Evolutionary conservation across 305 asterid genomes (phyloP).

Genomic region (Fraxinus nigra): DNA sequence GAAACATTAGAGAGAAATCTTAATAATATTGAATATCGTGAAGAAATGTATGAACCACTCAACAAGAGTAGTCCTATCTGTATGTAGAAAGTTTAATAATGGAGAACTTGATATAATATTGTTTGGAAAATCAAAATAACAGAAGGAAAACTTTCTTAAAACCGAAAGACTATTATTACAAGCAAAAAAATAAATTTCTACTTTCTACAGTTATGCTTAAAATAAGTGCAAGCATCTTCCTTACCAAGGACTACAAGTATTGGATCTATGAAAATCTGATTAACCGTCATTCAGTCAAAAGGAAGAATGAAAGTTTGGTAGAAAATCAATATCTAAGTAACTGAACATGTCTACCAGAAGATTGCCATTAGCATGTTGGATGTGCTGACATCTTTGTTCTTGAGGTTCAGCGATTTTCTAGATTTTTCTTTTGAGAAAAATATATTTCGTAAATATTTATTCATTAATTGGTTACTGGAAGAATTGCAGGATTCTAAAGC

Average conservation of each 20-base stretch:
- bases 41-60: not conserved
- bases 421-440: not conserved
- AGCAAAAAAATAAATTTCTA: not conserved
- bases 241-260: not conserved
- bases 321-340: slow-evolving; percentile 4
- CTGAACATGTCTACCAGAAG: not conserved
- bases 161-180: not conserved
- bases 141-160: not conserved
- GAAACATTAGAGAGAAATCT: not conserved
- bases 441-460: not conserved
- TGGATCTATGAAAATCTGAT: slow-evolving; percentile 11
- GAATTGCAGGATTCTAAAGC: not conserved
- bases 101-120: not conserved
- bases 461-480: not conserved
- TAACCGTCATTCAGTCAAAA: not conserved
- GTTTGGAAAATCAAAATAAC: not conserved
- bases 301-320: not conserved
- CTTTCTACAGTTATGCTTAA: not conserved
- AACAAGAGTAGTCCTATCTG: not conserved
- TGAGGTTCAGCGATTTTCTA: slow-evolving; percentile 5
- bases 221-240: not conserved
- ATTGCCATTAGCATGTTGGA: slow-evolving; percentile 11
- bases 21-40: not conserved
- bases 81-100: not conserved
- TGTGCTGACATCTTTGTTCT: slow-evolving; percentile 11